Conservation (phyloP, 345 rosid species). For the Populus alba region DNA sequence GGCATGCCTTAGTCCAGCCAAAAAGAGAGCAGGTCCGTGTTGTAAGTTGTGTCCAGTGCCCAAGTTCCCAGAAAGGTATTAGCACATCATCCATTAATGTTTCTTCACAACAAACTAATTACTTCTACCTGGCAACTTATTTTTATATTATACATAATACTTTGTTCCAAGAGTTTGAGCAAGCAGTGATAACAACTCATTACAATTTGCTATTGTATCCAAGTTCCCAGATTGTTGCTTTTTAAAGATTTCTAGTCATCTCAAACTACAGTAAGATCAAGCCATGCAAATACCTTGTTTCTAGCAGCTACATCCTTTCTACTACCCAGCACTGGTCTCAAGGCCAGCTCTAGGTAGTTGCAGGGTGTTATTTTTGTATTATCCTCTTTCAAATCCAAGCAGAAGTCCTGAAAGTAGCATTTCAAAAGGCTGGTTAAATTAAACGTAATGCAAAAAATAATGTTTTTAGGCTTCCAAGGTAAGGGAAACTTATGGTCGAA, state of each 20-base stretch:
- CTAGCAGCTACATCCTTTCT: slow-evolving; percentile 78
- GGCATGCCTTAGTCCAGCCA: too few species aligned
- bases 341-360: slow-evolving; percentile 89
- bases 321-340: slow-evolving; percentile 74
- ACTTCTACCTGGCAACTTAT: neutral
- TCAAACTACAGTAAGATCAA: neutral
- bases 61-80: neutral
- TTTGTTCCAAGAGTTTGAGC: neutral
- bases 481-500: neutral
- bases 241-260: neutral
- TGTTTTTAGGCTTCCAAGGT: neutral
- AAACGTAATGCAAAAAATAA: too few species aligned
- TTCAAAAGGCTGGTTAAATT: too few species aligned
- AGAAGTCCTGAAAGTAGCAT: slow-evolving; percentile 61
- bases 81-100: neutral
- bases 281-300: slow-evolving; percentile 57
- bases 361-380: slow-evolving; percentile 80
- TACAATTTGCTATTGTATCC: too few species aligned
- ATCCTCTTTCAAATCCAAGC: slow-evolving; percentile 80
- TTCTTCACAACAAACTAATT: neutral
- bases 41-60: too few species aligned
- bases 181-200: too few species aligned
- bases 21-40: too few species aligned
- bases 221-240: neutral
- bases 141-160: neutral